phyloP scores from a whole-genome alignment of 2,329 filamentous ascomycete genomes.

The Xylaria arbuscula region DNA sequence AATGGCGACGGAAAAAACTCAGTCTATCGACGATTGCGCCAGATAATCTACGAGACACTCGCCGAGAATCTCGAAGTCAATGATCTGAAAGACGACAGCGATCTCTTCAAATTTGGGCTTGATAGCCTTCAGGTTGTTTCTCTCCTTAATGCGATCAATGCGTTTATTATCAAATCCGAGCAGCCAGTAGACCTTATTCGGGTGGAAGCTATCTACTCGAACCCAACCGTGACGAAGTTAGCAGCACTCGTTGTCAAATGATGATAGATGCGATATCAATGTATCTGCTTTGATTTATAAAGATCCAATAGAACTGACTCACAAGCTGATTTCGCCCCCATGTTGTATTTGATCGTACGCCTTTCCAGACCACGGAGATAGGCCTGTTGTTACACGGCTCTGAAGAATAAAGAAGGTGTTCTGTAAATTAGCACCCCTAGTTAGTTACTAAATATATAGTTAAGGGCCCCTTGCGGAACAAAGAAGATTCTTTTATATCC shows the following conservation, averaged over 20 bases:
- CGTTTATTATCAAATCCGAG: slow-evolving; percentile 22
- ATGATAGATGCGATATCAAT: no score
- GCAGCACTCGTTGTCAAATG: not conserved
- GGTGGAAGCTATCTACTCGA: not conserved
- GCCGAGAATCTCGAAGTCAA: slow-evolving; percentile 20
- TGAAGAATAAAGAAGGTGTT: no score
- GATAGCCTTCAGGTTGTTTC: slow-evolving; percentile 24
- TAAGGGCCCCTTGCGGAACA: no score
- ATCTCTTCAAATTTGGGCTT: slow-evolving; percentile 29
- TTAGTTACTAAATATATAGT: no score
- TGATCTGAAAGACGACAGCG: slow-evolving; percentile 19
- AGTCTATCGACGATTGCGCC: not conserved
- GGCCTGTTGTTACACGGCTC: no score
- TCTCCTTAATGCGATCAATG: slow-evolving; percentile 29
- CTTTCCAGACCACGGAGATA: no score
- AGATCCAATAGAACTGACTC: no score
- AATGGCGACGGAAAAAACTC: not conserved
- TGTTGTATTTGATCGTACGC: no score
- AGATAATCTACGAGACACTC: slow-evolving; percentile 18
- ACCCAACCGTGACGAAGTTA: not conserved
- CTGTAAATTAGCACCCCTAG: no score
- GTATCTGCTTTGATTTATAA: no score
- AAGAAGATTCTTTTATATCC: no score
- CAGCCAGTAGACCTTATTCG: slow-evolving; percentile 7
- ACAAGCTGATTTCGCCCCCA: no score